Conservation (phyloP, 306 rosid species). For the Quercus agrifolia region DNA sequence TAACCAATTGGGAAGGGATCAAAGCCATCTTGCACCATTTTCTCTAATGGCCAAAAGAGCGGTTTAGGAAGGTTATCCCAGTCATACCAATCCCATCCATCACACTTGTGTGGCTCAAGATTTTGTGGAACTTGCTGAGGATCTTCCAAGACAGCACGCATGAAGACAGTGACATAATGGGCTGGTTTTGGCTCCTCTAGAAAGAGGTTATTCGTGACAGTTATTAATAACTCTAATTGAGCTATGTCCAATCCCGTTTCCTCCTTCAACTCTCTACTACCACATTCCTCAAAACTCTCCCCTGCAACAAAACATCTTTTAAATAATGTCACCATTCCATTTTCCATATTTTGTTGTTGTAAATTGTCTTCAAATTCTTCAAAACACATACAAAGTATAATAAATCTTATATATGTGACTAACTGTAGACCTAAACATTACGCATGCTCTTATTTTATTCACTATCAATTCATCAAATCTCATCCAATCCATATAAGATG, state of each 20-base stretch:
- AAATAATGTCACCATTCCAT: too few relatives aligned
- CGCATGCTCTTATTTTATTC: too few relatives aligned
- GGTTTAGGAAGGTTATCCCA: constrained; percentile 62
- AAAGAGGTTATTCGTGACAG: constrained; percentile 4
- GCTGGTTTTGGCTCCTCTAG: constrained; percentile 39
- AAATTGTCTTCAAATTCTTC: too few relatives aligned
- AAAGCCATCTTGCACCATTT: constrained; percentile 44
- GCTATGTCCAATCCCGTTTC: constrained; percentile 56
- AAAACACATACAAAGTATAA: too few relatives aligned
- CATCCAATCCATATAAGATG: too few relatives aligned
- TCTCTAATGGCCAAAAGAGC: constrained; percentile 58
- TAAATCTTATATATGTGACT: too few relatives aligned
- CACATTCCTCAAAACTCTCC: constrained; percentile 77
- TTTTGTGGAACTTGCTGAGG: constrained; percentile 39
- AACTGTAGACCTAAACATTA: too few relatives aligned
- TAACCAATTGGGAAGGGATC: constrained; percentile 43
- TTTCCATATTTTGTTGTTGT: too few relatives aligned
- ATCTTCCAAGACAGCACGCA: constrained; percentile 41
- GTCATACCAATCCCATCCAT: constrained; percentile 79
- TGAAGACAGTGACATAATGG: constrained; percentile 57
- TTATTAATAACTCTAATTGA: constrained; percentile 24
- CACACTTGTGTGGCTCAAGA: constrained; percentile 64
- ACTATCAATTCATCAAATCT: too few relatives aligned
- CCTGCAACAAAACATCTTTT: constrained; percentile 32
- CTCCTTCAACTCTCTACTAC: constrained; percentile 66